Evolutionary conservation across 1,284 basidiomycete species (phyloP).

Genomic region (Cystobasidiaceae sp.): DNA sequence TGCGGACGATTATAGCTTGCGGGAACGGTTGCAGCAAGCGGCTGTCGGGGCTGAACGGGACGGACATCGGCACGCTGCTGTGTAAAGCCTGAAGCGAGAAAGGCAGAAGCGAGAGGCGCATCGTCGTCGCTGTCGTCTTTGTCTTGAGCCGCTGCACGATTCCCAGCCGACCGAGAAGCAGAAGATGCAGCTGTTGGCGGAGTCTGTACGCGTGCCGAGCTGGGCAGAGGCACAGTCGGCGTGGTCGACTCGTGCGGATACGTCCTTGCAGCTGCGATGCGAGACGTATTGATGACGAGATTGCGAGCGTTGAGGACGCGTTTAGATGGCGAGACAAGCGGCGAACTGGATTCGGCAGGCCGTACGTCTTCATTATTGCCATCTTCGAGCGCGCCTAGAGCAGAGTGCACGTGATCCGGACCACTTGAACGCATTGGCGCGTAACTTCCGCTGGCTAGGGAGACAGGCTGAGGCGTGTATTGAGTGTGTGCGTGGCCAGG

Average conservation of each 20-base stretch:
- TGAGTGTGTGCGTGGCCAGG: too few relatives aligned
- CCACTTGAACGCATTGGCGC: neutral
- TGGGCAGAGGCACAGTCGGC: neutral
- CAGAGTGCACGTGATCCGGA: neutral
- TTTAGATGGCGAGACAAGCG: conserved; percentile 3
- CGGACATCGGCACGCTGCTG: too few relatives aligned
- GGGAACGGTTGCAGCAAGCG: too few relatives aligned
- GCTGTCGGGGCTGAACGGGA: too few relatives aligned
- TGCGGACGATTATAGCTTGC: too few relatives aligned
- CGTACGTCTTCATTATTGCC: neutral
- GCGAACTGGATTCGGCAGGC: neutral
- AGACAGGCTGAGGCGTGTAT: too few relatives aligned
- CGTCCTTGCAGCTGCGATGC: neutral
- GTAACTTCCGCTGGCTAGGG: too few relatives aligned
- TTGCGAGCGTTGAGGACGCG: conserved; percentile 29
- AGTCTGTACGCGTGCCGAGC: conserved; percentile 1
- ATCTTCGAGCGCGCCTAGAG: neutral
- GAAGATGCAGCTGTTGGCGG: conserved; percentile 6
- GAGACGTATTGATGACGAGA: conserved; percentile 20
- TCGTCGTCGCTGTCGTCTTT: too few relatives aligned
- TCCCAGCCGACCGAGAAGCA: neutral
- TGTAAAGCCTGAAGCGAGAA: too few relatives aligned
- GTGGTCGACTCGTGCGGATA: conserved; percentile 9
- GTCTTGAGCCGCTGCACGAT: conserved; percentile 2
- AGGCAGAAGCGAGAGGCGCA: too few relatives aligned